Conservation (phyloP, 352 stramenopile genomes). For the Phytopythium kandeliae region DNA sequence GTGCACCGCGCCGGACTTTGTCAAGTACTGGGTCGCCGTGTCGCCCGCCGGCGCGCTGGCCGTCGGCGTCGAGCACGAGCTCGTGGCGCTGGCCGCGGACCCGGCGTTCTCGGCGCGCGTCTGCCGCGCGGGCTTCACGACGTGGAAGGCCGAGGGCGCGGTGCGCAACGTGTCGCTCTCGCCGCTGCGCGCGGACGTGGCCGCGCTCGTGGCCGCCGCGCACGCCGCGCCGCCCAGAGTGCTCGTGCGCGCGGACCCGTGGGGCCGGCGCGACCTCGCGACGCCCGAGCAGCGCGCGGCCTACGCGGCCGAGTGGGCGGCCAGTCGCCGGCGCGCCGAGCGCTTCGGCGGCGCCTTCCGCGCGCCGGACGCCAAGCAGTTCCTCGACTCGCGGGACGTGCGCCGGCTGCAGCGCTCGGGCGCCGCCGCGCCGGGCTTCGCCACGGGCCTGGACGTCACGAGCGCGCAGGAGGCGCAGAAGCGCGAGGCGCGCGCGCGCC, state of each 20-base stretch:
- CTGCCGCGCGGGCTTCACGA: constrained; percentile 51
- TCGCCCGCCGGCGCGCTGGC: constrained; percentile 32
- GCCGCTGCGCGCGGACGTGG: constrained; percentile 16
- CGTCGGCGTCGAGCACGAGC: constrained; percentile 57
- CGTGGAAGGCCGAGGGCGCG: constrained; percentile 52
- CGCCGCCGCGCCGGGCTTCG: constrained; percentile 45
- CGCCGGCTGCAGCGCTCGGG: constrained; percentile 71
- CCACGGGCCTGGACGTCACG: constrained; percentile 69
- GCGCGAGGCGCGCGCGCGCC: constrained; percentile 70
- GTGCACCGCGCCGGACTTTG: constrained; percentile 49
- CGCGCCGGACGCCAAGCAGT: constrained; percentile 67
- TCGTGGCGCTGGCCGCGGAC: constrained; percentile 47
- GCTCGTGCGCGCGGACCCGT: constrained; percentile 60
- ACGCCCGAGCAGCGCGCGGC: constrained; percentile 38
- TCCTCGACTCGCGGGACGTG: constrained; percentile 72
- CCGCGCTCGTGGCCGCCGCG: constrained; percentile 24
- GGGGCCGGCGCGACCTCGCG: constrained; percentile 50
- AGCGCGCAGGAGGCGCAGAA: constrained; percentile 58
- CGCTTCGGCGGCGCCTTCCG: constrained; percentile 64
- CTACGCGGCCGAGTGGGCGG: constrained; percentile 40
- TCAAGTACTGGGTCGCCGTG: constrained; percentile 69
- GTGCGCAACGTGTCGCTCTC: constrained; percentile 42
- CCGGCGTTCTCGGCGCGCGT: constrained; percentile 22
- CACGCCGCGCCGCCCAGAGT: constrained; percentile 29
- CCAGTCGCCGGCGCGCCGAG: constrained; percentile 40